These are phyloP conservation scores for Fomitopsis pinicola DNA, from an alignment of 1,284 basidiomycete species.

Conservation along the genomic window DNA sequence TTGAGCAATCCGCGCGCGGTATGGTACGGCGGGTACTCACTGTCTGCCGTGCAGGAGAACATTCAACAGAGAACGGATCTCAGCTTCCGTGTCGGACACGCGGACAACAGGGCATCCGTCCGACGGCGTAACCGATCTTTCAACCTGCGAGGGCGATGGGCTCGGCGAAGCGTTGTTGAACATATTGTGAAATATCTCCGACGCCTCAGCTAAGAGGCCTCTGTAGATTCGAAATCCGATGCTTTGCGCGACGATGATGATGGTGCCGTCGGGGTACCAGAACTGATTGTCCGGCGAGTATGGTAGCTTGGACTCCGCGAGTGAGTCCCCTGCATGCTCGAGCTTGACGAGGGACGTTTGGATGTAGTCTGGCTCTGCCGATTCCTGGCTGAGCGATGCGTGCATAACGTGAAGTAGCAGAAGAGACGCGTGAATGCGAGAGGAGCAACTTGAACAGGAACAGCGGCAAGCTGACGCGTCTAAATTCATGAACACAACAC, in stretches of 20 bases:
- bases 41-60: not conserved
- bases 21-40: not conserved
- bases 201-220: slow-evolving; percentile 11
- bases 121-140: not conserved
- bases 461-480: too few species aligned
- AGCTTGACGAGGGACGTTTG: not conserved
- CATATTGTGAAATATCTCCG: slow-evolving; percentile 16
- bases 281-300: not conserved
- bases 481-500: too few species aligned
- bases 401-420: too few species aligned
- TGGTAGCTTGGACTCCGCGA: too few species aligned
- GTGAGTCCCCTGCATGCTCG: too few species aligned
- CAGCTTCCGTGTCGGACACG: not conserved
- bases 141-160: not conserved
- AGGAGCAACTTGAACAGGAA: too few species aligned
- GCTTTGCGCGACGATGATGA: slow-evolving; percentile 13
- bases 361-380: not conserved
- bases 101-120: not conserved
- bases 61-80: not conserved
- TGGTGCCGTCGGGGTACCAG: slow-evolving; percentile 17
- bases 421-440: too few species aligned
- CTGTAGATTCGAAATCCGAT: slow-evolving; percentile 16
- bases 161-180: slow-evolving; percentile 9
- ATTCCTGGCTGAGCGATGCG: not conserved
- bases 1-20: not conserved